These are phyloP conservation scores for Pseudogymnoascus sp. DNA, from an alignment of 2,329 filamentous ascomycete species.

Conservation along the genomic window DNA sequence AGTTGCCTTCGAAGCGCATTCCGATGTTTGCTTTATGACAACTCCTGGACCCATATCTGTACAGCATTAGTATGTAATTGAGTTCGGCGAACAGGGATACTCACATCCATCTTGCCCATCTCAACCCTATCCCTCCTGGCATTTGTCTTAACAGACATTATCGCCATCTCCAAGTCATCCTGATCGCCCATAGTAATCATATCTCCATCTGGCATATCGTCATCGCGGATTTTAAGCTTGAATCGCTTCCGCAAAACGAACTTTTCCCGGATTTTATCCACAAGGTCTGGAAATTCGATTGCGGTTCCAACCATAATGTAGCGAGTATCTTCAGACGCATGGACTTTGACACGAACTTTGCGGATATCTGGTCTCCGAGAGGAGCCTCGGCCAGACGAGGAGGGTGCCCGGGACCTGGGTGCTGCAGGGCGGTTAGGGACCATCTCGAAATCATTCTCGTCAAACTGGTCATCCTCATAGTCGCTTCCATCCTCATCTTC, in stretches of 20 bases:
- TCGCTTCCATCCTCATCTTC: slow-evolving; percentile 72
- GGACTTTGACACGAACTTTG: slow-evolving; percentile 86
- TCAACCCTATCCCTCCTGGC: slow-evolving; percentile 71
- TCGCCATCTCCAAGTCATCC: slow-evolving; percentile 87
- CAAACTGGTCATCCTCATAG: slow-evolving; percentile 63
- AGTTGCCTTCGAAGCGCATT: background rate
- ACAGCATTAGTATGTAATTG: background rate
- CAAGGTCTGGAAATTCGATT: slow-evolving; percentile 70
- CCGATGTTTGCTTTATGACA: slow-evolving; percentile 1
- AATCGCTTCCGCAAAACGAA: slow-evolving; percentile 72
- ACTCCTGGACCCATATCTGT: slow-evolving; percentile 9
- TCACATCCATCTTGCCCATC: slow-evolving; percentile 91
- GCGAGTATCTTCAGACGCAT: slow-evolving; percentile 73
- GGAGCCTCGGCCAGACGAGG: slow-evolving; percentile 42
- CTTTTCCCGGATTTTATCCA: slow-evolving; percentile 76
- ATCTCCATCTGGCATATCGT: slow-evolving; percentile 68
- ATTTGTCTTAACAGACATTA: slow-evolving; percentile 60
- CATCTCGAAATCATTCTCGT: slow-evolving; percentile 78
- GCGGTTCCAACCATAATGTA: slow-evolving; percentile 79
- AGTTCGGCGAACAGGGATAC: slow-evolving; percentile 32
- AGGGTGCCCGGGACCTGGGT: slow-evolving; percentile 34
- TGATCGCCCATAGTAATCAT: slow-evolving; percentile 98
- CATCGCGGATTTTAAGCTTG: slow-evolving; percentile 84
- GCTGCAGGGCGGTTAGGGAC: slow-evolving; percentile 50
- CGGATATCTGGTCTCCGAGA: slow-evolving; percentile 61